A percentile compares a stretch with the other conserved stretches of the same genome.
These are phyloP conservation scores for Talaromyces atroroseus DNA, from an alignment of 2,329 filamentous ascomycete species.

Conservation along the genomic window DNA sequence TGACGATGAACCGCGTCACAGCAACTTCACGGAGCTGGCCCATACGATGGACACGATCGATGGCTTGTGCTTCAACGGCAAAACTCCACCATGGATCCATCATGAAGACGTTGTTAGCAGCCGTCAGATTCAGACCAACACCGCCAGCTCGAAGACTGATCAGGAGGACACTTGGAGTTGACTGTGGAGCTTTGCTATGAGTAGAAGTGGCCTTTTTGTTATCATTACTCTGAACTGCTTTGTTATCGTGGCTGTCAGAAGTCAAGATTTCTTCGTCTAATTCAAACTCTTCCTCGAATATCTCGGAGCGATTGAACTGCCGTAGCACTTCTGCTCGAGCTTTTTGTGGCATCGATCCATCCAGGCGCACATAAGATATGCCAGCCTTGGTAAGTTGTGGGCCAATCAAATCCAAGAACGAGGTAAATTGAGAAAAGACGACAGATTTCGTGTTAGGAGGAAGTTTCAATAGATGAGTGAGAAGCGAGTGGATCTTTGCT, in stretches of 20 bases:
- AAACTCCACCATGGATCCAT: constrained; percentile 99
- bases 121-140: constrained; percentile 87
- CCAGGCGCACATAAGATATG: constrained; percentile 78
- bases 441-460: constrained; percentile 77
- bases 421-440: constrained; percentile 96
- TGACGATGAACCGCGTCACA: constrained; percentile 83
- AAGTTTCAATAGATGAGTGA: constrained; percentile 66
- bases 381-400: constrained; percentile 67
- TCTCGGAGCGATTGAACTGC: constrained; percentile 57
- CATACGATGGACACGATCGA: constrained; percentile 96
- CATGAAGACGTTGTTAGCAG: constrained; percentile 87
- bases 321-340: constrained; percentile 70
- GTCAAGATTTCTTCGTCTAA: constrained; percentile 27
- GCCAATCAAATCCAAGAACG: constrained; percentile 86
- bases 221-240: background rate
- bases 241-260: background rate
- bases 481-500: constrained; percentile 78
- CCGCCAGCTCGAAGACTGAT: constrained; percentile 85
- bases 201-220: constrained; percentile 14
- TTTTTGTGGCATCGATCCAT: constrained; percentile 86
- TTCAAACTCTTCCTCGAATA: constrained; percentile 31
- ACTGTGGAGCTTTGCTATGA: constrained; percentile 8
- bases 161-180: constrained; percentile 56
- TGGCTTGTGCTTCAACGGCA: constrained; percentile 92
- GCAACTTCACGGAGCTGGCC: constrained; percentile 82